Evolutionary conservation across 106 monocot genomes (phyloP).

Genomic region (Dactylorhiza incarnata): DNA sequence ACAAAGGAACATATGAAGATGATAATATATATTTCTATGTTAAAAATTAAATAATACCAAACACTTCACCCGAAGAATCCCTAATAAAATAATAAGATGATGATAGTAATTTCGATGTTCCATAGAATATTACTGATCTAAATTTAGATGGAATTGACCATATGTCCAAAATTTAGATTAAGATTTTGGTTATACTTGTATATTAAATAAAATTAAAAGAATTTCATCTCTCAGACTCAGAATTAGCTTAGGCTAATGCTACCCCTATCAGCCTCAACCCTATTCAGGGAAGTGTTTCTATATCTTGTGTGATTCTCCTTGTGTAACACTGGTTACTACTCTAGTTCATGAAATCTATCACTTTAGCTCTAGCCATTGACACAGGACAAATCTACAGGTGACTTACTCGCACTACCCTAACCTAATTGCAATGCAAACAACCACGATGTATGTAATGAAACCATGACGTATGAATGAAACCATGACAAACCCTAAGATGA

Average conservation of each 20-base stretch:
- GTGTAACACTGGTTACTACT: too few relatives aligned
- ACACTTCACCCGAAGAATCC: not conserved
- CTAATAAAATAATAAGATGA: not conserved
- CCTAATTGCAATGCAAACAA: too few relatives aligned
- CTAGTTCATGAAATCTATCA: too few relatives aligned
- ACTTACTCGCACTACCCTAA: too few relatives aligned
- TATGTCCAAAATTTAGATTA: too few relatives aligned
- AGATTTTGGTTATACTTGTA: not conserved
- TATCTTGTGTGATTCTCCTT: not conserved
- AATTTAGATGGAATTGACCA: not conserved
- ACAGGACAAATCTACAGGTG: too few relatives aligned
- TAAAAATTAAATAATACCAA: not conserved
- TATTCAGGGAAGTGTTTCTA: not conserved
- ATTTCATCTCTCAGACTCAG: not conserved
- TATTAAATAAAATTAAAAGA: not conserved
- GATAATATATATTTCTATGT: not conserved
- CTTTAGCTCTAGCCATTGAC: too few relatives aligned
- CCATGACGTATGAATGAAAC: too few relatives aligned
- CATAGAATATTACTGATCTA: not conserved
- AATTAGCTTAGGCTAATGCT: not conserved
- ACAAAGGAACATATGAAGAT: not conserved
- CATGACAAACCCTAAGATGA: too few relatives aligned
- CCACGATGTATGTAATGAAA: too few relatives aligned
- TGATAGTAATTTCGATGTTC: not conserved
- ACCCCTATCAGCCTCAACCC: not conserved